Evolutionary conservation across 495 filamentous ascomycete species (phyloP), one percentile per base, ranked within the genome.

Genomic region (Penicillium longicatenatum): DNA sequence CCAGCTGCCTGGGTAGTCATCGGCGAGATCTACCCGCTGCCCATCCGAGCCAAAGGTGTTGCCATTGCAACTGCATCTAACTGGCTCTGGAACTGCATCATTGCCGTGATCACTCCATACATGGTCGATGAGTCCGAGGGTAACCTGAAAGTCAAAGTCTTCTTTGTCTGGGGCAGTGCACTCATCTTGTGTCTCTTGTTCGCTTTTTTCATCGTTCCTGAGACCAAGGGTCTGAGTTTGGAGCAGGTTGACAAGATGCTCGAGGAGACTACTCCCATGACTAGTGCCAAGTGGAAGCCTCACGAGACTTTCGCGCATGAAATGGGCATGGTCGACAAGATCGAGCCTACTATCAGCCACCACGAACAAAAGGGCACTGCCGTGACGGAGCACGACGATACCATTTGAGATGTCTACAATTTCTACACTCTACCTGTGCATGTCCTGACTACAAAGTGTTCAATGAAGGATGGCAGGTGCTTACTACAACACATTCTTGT

Each of bases 231-330:
- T 54, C 79, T 93, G 17, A 86, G 88, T n/a, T 86, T 92, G 50
- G 90, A 93, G 73, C 89, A 93, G 70, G 86, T 93, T 60, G 89
- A 92, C 75, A 80, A 80, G 64, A 91, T 93, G 89, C 76, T 93
- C 70, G 90, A 90, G 70, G 90, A 93, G 77, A 83, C 84, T 6
- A 88, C 81, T 1, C 86, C 90, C n/a, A 72, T 85, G 22, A 87
- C 82, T 16, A 90, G 87, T 51, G 68, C 78, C 69, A 83, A 81
- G 65, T 93, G 90, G 90, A 79, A 78, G 63, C 88, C 89, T 22
- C 82, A 83, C 63, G 75, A 75, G 52, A 93, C 89, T 26, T 92
- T 88, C 59, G 87, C 86, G 6, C 68, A 73, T 31, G 81, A 86
- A 54, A 84, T 86, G 82, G 78, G 79, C 35, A 60, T 82, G 31